Evolutionary conservation across 495 filamentous ascomycete species (phyloP).

Genomic region (Lasiosphaeriaceae sp.): DNA sequence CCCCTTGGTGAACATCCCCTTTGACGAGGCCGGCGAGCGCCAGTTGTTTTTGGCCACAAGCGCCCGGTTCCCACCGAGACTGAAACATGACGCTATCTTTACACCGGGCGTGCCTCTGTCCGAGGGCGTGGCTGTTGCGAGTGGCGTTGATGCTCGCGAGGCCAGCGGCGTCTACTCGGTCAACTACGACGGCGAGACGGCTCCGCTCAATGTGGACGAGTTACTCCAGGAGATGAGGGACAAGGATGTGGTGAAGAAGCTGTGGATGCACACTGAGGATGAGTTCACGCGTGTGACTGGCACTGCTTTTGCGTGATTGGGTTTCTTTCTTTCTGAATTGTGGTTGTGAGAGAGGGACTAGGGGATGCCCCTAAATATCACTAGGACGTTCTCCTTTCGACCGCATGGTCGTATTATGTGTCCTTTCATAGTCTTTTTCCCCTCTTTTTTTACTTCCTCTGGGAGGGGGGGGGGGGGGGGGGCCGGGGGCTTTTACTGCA

Average conservation of each 20-base stretch:
- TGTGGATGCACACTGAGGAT: slow-evolving; percentile 49
- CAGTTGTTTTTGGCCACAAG: slow-evolving; percentile 54
- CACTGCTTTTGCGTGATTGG: slow-evolving; percentile 8
- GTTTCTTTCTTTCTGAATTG: background rate
- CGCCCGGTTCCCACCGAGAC: slow-evolving; percentile 39
- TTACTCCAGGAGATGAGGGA: slow-evolving; percentile 35
- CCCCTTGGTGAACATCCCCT: slow-evolving; percentile 12
- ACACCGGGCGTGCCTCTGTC: slow-evolving; percentile 28
- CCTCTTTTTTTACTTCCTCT: too few relatives aligned
- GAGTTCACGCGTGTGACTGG: slow-evolving; percentile 41
- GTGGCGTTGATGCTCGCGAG: slow-evolving; percentile 40
- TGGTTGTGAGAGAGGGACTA: too few relatives aligned
- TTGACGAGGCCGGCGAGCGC: slow-evolving; percentile 49
- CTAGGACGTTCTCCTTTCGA: too few relatives aligned
- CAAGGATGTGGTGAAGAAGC: slow-evolving; percentile 39
- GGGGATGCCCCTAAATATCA: too few relatives aligned
- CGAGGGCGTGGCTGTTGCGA: slow-evolving; percentile 26
- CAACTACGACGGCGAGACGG: slow-evolving; percentile 39
- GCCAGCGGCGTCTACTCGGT: slow-evolving; percentile 54
- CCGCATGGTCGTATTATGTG: too few relatives aligned
- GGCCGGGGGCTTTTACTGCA: too few relatives aligned
- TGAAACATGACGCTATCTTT: background rate
- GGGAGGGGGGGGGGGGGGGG: too few relatives aligned
- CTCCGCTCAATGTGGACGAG: slow-evolving; percentile 27
- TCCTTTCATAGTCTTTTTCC: too few relatives aligned